Percentiles rank a stretch among this genome's conserved stretches.
Evolutionary conservation across 108 stramenopile genomes (phyloP).

Genomic region (Pseudonitzschia delicatissima): DNA sequence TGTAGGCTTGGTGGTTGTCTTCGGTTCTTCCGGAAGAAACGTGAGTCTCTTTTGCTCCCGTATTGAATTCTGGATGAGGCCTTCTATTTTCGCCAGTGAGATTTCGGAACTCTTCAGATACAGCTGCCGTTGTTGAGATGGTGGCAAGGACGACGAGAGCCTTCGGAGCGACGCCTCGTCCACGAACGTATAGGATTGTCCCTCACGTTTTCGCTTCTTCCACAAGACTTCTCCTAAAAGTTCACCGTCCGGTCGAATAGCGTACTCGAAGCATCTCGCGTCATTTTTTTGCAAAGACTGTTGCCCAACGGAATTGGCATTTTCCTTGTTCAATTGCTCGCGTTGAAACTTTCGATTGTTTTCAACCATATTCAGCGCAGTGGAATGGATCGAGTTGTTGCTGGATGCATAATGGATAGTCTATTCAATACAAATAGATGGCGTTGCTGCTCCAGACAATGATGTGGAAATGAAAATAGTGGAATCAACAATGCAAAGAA

Average conservation of each 20-base stretch:
- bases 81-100: conserved; percentile 1
- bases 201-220: conserved; percentile 16
- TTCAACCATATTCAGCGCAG: not conserved
- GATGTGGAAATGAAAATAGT: too few relatives aligned
- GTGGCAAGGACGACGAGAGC: not conserved
- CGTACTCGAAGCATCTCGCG: conserved; percentile 33
- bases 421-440: too few relatives aligned
- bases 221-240: conserved; percentile 26
- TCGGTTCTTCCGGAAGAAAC: conserved; percentile 8
- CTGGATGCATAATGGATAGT: too few relatives aligned
- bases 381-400: too few relatives aligned
- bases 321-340: not conserved
- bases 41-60: not conserved
- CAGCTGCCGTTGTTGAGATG: conserved; percentile 3
- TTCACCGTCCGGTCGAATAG: conserved; percentile 34
- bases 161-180: not conserved
- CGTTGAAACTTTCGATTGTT: conserved; percentile 8
- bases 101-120: not conserved
- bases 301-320: not conserved
- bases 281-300: not conserved
- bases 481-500: too few relatives aligned
- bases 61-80: not conserved
- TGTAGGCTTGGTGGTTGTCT: too few relatives aligned
- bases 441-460: too few relatives aligned
- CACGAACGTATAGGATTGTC: conserved; percentile 3